Base-by-base conservation (phyloP, 1,284 basidiomycete genomes). In the Ceratobasidium sp. region DNA sequence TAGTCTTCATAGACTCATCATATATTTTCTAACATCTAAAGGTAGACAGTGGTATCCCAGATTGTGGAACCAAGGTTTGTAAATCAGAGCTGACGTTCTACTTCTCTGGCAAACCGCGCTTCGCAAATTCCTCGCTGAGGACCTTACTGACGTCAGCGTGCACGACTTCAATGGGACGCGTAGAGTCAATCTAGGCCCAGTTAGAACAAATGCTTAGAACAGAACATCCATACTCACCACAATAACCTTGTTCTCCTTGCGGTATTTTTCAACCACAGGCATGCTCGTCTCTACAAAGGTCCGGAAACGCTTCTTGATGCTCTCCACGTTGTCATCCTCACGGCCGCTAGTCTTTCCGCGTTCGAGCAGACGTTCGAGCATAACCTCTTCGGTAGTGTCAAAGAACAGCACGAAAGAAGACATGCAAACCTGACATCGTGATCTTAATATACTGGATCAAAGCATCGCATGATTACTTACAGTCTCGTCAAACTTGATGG, bases 231-330 rank as follows among this genome's bases (percentile, higher is more conserved):
- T 59, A 81, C 87, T 75, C 76, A 96, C 94, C 83, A 93, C 87
- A 23, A 89, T 89, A 21, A 98, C 93, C 80, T 94, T 94, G 78
- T 83, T 84, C 73, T 86, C 79, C 74, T 85, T 81, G 69, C 85
- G 82, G 81, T 97, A 98, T 81, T 96, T 86, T 70, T 97, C 85
- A 74, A 99, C 94, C 69, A 99, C 97, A 12, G 97, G 97, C 92
- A 95, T 94, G n/a, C 93, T 95, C 58, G 95, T 92, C 60, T 92
- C 89, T 75, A 92, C 86, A 82, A 98, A 98, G 0, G 96, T 97
- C 93, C 94, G 84, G 85, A 99, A 98, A 14, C 97, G 92, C 83
- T 99, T 99, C 83, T 89, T 92, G 83, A 99, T 98, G 79, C 91
- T 96, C 82, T 98, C 96, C 26, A 84, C 85, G 80, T 99, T 99